Percentiles rank a stretch among this genome's conserved stretches.
These are phyloP conservation scores for Pistacia integerrima DNA, from an alignment of 345 rosid species.

Conservation along the genomic window DNA sequence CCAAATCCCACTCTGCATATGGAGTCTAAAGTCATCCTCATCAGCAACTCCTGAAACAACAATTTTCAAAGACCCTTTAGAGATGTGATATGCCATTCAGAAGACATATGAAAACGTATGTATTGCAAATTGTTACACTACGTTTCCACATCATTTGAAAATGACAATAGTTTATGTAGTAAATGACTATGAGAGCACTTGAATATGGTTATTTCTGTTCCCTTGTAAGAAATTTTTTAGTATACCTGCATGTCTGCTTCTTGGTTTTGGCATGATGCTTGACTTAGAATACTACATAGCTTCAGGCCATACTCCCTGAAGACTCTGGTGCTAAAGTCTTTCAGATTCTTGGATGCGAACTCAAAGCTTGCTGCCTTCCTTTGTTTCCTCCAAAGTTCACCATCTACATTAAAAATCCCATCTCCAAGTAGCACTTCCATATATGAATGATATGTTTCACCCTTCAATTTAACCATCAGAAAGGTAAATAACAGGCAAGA, in stretches of 20 bases:
- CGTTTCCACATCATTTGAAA: not conserved
- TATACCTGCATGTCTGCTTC: constrained; percentile 87
- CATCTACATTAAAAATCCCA: constrained; percentile 89
- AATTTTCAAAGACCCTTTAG: not conserved
- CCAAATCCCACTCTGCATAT: constrained; percentile 97
- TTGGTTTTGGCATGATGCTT: constrained; percentile 50
- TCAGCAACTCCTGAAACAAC: constrained; percentile 59
- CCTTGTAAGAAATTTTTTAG: not conserved
- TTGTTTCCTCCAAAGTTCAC: constrained; percentile 88
- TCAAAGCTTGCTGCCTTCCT: constrained; percentile 96
- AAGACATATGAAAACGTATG: not conserved
- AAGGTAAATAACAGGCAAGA: not conserved
- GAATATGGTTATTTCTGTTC: not conserved
- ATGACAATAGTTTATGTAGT: not conserved
- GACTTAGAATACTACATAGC: constrained; percentile 64
- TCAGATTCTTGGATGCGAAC: constrained; percentile 92
- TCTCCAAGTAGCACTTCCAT: constrained; percentile 94
- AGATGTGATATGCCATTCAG: not conserved
- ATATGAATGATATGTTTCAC: constrained; percentile 84
- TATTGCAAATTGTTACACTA: not conserved
- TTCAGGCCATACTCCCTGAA: constrained; percentile 84
- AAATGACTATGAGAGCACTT: not conserved
- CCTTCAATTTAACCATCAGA: constrained; percentile 45
- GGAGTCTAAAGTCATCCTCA: constrained; percentile 95
- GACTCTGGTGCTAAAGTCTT: constrained; percentile 85